A percentile compares a stretch with the other conserved stretches of the same genome.
phyloP scores from a whole-genome alignment of 768 basidiomycete genomes.

The Candolleomyces efflorescens region DNA sequence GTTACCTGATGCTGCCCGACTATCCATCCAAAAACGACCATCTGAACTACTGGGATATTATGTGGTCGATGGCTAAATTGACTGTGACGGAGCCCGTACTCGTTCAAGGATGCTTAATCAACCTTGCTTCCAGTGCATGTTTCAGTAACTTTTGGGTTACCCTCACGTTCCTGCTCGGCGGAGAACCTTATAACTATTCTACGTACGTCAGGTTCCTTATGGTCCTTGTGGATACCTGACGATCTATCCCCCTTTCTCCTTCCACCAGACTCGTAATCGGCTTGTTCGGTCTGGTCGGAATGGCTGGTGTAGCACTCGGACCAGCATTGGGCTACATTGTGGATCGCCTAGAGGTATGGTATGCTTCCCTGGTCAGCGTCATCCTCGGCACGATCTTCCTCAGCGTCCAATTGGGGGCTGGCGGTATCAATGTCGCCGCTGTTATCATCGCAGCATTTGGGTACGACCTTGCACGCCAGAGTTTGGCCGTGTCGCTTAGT shows the following conservation, averaged over 20 bases:
- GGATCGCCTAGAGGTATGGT: conserved; percentile 75
- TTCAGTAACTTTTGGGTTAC: conserved; percentile 68
- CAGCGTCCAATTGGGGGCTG: conserved; percentile 63
- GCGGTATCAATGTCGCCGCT: conserved; percentile 64
- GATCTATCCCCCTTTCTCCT: not conserved
- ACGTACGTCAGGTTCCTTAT: conserved; percentile 41
- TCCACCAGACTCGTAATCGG: conserved; percentile 50
- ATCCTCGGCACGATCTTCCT: conserved; percentile 47
- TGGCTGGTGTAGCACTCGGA: conserved; percentile 64
- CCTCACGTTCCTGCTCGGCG: conserved; percentile 77
- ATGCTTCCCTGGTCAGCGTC: conserved; percentile 59
- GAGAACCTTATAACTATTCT: conserved; percentile 70
- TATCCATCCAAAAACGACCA: conserved; percentile 72
- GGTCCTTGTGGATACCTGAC: not conserved
- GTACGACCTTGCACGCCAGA: conserved; percentile 72
- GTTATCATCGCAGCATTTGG: conserved; percentile 68
- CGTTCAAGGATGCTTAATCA: conserved; percentile 62
- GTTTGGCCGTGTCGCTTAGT: conserved; percentile 63
- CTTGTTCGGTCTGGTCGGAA: conserved; percentile 70
- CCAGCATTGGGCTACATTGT: conserved; percentile 67
- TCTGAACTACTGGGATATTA: conserved; percentile 62
- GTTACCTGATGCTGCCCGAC: conserved; percentile 73
- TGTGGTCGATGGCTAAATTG: conserved; percentile 75
- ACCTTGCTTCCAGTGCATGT: conserved; percentile 56
- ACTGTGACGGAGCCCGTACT: conserved; percentile 74